These are phyloP conservation scores for Rhipidocladum racemiflorum DNA, from an alignment of 176 grass and related monocot species.

Conservation along the genomic window DNA sequence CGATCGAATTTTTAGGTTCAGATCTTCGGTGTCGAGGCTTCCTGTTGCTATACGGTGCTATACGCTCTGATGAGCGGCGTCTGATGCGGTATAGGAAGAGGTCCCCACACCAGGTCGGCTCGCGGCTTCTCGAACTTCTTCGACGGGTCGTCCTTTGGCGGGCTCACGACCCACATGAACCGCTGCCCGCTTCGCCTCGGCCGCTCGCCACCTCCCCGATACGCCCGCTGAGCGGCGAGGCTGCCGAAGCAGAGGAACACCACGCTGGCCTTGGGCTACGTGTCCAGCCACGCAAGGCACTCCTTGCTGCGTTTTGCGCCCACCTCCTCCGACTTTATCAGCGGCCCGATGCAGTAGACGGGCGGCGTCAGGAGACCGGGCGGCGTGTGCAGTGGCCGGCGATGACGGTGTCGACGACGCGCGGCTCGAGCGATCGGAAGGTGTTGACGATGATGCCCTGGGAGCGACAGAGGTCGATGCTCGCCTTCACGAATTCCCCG, in stretches of 20 bases:
- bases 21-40: too few species aligned
- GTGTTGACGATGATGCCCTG: slow-evolving; percentile 66
- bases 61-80: too few species aligned
- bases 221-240: slow-evolving; percentile 49
- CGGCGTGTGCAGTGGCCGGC: slow-evolving; percentile 28
- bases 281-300: slow-evolving; percentile 57
- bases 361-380: slow-evolving; percentile 23
- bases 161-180: slow-evolving; percentile 59
- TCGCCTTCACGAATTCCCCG: not conserved
- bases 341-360: slow-evolving; percentile 53
- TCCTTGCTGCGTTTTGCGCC: not conserved
- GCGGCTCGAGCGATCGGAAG: slow-evolving; percentile 46
- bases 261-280: slow-evolving; percentile 40
- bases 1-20: too few species aligned
- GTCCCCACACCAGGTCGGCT: too few species aligned
- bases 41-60: too few species aligned
- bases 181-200: slow-evolving; percentile 52
- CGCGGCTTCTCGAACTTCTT: slow-evolving; percentile 12
- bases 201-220: slow-evolving; percentile 47
- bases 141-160: slow-evolving; percentile 25
- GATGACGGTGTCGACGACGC: slow-evolving; percentile 34
- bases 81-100: too few species aligned
- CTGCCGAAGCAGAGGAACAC: slow-evolving; percentile 73
- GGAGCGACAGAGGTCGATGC: not conserved
- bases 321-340: slow-evolving; percentile 56